Percentiles rank a stretch among this genome's conserved stretches.
These are phyloP conservation scores for Diaporthe ilicicola DNA, from an alignment of 2,329 filamentous ascomycete species.

Conservation along the genomic window DNA sequence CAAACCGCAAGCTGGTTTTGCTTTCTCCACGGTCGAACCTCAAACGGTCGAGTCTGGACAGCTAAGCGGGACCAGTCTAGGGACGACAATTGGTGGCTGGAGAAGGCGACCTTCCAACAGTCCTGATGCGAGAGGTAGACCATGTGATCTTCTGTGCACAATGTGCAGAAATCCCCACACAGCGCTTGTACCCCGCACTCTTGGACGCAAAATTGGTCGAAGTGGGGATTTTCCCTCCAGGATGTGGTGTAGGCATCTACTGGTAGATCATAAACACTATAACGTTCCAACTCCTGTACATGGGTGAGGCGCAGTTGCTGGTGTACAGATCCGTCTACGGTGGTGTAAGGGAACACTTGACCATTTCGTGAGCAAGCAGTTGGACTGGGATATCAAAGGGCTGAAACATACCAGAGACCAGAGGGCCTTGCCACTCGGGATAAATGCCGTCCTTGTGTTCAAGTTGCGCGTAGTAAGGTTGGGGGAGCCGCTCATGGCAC, in stretches of 20 bases:
- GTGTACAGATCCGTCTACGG: background rate
- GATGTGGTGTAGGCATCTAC: background rate
- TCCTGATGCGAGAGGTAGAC: background rate
- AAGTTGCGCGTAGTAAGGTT: background rate
- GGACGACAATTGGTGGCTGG: background rate
- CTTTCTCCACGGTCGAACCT: background rate
- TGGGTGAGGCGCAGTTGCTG: background rate
- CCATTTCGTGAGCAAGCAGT: background rate
- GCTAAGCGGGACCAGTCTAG: background rate
- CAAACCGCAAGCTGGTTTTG: background rate
- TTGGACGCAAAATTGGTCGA: background rate
- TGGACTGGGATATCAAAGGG: background rate
- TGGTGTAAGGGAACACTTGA: background rate
- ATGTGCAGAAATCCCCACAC: background rate
- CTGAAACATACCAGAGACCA: background rate
- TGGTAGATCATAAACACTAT: too few relatives aligned
- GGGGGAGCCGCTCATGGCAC: background rate
- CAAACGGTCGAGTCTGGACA: background rate
- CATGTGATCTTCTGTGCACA: background rate
- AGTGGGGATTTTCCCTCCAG: background rate
- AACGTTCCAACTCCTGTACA: too few relatives aligned
- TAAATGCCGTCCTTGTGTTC: background rate
- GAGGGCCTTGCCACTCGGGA: background rate
- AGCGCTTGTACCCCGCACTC: background rate
- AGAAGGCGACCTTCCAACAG: background rate